phyloP scores from a whole-genome alignment of 139 green algal species.

The Closterium sp. region DNA sequence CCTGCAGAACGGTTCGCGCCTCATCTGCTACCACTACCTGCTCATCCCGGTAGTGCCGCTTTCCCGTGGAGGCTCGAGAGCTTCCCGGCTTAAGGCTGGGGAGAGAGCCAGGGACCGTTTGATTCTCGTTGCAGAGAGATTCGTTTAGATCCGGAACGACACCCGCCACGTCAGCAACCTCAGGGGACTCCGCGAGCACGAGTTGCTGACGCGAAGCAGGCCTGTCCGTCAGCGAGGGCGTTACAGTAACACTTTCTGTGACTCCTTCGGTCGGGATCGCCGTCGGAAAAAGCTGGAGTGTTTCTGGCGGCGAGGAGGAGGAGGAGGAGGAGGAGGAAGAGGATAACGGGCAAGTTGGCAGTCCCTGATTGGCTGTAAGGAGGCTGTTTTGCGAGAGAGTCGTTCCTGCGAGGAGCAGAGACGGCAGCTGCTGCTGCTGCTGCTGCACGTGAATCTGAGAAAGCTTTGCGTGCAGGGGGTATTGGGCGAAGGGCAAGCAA shows the following conservation, averaged over 20 bases:
- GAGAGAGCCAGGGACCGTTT: neutral
- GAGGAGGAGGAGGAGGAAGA: neutral
- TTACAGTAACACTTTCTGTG: neutral
- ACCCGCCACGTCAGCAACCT: neutral
- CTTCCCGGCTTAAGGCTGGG: too few relatives aligned
- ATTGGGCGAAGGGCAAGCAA: neutral
- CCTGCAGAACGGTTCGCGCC: neutral
- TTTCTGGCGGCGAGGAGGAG: neutral
- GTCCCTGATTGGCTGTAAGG: neutral
- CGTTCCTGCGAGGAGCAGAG: neutral
- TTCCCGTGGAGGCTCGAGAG: neutral
- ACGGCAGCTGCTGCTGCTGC: neutral
- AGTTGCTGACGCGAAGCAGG: neutral
- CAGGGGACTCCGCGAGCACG: neutral
- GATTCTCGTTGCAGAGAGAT: neutral
- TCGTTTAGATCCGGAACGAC: neutral
- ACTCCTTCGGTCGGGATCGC: neutral
- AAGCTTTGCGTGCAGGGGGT: neutral
- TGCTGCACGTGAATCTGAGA: neutral
- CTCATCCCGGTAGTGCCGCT: neutral
- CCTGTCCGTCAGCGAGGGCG: neutral
- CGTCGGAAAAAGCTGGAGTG: neutral
- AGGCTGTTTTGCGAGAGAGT: neutral
- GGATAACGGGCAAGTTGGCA: neutral
- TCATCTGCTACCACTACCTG: neutral